A percentile compares a stretch with the other conserved stretches of the same genome.
Conservation (phyloP, 2,329 filamentous ascomycete species). For the Xylaria sp. region DNA sequence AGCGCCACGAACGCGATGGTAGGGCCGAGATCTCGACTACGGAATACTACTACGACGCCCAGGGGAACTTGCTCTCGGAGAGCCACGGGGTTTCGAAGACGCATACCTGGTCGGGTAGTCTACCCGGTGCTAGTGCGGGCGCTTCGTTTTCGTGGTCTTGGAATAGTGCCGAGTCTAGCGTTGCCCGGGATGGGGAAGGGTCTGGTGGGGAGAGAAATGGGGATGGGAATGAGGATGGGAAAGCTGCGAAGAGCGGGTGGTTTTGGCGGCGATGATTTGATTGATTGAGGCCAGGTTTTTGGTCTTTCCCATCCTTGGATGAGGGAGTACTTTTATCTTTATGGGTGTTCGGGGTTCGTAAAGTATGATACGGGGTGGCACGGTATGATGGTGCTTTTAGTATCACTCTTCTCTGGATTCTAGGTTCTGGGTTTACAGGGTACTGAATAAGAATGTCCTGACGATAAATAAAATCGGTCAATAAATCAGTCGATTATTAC, state of each 20-base stretch:
- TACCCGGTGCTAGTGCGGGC: constrained; percentile 21
- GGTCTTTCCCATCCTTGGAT: not conserved
- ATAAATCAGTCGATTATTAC: not conserved
- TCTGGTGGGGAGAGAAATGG: not conserved
- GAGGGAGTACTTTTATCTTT: not conserved
- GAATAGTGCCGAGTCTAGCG: not conserved
- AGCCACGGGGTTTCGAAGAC: constrained; percentile 14
- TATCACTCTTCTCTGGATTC: not conserved
- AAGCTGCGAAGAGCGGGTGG: constrained; percentile 36
- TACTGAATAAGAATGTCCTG: constrained; percentile 8
- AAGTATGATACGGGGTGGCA: not conserved
- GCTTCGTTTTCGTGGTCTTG: constrained; percentile 36
- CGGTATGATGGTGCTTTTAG: not conserved
- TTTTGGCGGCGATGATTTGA: constrained; percentile 39
- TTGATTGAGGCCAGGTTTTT: not conserved
- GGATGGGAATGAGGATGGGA: not conserved
- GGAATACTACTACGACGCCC: constrained; percentile 37
- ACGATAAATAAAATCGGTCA: too few species aligned
- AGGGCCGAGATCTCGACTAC: constrained; percentile 35
- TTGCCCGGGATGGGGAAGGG: not conserved
- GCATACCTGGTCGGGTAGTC: constrained; percentile 36
- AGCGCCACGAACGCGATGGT: constrained; percentile 29
- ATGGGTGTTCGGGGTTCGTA: constrained; percentile 3
- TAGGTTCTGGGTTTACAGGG: constrained; percentile 3
- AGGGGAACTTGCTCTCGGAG: constrained; percentile 41